Conservation (phyloP, 1,284 basidiomycete genomes). For the Ceratobasidium papillatum region DNA sequence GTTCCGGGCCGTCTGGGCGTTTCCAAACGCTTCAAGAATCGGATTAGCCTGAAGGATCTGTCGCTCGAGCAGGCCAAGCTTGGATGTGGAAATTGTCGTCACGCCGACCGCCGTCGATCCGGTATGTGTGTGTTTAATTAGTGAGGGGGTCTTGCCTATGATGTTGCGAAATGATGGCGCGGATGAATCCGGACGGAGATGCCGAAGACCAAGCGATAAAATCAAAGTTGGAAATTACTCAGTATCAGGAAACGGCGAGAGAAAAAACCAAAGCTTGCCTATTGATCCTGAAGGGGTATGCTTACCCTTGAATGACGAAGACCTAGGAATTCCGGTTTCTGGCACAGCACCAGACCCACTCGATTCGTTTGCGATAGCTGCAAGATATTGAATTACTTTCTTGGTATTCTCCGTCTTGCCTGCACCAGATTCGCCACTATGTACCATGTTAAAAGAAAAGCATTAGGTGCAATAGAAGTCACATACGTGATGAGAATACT, state of each 20-base stretch:
- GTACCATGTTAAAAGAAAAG: not conserved
- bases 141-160: slow-evolving; percentile 17
- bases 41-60: slow-evolving; percentile 99
- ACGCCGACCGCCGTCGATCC: slow-evolving; percentile 51
- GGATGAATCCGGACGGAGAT: slow-evolving; percentile 22
- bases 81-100: slow-evolving; percentile 65
- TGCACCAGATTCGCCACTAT: slow-evolving; percentile 95
- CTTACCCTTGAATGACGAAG: slow-evolving; percentile 57
- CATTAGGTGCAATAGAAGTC: slow-evolving; percentile 44
- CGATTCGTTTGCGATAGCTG: slow-evolving; percentile 91
- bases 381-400: slow-evolving; percentile 99
- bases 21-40: slow-evolving; percentile 97
- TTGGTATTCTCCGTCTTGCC: slow-evolving; percentile 99
- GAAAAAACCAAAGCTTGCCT: not conserved
- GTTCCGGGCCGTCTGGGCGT: slow-evolving; percentile 98
- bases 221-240: not conserved
- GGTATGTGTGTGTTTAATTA: slow-evolving; percentile 35
- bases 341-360: slow-evolving; percentile 62
- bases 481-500: slow-evolving; percentile 96
- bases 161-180: not conserved
- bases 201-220: slow-evolving; percentile 45
- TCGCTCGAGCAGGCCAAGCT: slow-evolving; percentile 89
- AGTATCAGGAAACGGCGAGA: not conserved
- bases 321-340: slow-evolving; percentile 66
- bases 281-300: slow-evolving; percentile 42